Evolutionary conservation across 345 rosid species (phyloP).

Genomic region (Psidium friedrichsthalianum): DNA sequence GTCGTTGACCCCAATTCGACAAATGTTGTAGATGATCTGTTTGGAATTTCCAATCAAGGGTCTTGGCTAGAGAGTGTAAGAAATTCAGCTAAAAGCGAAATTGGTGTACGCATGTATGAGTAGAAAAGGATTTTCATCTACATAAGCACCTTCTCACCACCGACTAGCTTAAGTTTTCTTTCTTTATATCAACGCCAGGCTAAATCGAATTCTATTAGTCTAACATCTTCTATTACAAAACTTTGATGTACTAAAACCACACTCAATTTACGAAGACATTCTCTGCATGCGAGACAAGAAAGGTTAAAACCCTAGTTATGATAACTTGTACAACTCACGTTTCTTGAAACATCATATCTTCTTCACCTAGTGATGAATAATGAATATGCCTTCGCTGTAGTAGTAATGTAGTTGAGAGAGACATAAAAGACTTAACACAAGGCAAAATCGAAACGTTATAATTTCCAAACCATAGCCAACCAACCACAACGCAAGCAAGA

Average conservation of each 20-base stretch:
- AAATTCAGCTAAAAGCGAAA: not conserved
- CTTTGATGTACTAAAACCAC: not conserved
- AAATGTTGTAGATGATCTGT: not conserved
- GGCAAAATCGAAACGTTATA: not conserved
- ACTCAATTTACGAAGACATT: not conserved
- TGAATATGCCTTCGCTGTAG: not conserved
- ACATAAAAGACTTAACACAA: not conserved
- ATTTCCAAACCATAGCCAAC: not conserved
- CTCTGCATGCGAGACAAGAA: not conserved
- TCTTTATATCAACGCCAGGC: not conserved
- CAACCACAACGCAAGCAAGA: not conserved
- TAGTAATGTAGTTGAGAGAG: not conserved
- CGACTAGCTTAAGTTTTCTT: not conserved
- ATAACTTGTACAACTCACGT: not conserved
- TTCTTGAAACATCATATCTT: not conserved
- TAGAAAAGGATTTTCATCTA: not conserved
- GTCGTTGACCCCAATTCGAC: not conserved
- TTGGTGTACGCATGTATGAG: not conserved
- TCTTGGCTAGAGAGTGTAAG: not conserved
- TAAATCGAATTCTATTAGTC: not conserved
- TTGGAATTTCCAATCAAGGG: not conserved
- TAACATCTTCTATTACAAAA: not conserved
- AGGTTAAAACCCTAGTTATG: not conserved
- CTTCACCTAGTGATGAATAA: not conserved
- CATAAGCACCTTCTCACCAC: not conserved